A percentile compares a stretch with the other conserved stretches of the same genome.
Evolutionary conservation across 163 green algal genomes (phyloP).

Genomic region (Coccomyxa subellipsoidea): DNA sequence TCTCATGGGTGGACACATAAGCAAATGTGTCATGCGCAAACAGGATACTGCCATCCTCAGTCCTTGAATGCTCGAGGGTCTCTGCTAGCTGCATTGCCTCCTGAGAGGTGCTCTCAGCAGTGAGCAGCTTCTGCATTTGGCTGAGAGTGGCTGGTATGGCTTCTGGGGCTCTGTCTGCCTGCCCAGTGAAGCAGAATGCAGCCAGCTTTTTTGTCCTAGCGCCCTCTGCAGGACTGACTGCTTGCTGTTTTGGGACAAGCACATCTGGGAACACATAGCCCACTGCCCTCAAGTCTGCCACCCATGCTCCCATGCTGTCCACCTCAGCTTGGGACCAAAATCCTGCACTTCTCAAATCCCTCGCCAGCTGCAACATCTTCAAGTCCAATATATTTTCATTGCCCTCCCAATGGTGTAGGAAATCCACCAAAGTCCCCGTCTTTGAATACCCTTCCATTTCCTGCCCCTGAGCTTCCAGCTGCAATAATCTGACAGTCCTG

Average conservation of each 20-base stretch:
- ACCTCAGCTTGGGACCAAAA: background rate
- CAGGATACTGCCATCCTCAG: background rate
- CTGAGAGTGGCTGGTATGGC: background rate
- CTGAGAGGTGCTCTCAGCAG: background rate
- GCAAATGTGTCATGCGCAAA: background rate
- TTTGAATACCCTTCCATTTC: background rate
- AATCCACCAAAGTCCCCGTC: background rate
- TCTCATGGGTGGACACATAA: background rate
- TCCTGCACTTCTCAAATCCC: background rate
- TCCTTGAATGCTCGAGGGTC: background rate
- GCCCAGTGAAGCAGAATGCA: background rate
- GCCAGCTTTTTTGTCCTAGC: background rate
- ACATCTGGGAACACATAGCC: background rate
- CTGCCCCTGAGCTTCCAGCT: background rate
- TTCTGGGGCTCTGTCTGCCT: background rate
- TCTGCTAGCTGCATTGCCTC: background rate
- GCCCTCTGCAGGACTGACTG: background rate
- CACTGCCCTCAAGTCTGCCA: background rate
- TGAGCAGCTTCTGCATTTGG: background rate
- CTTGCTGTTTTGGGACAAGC: background rate
- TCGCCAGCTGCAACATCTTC: background rate
- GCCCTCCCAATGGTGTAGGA: background rate
- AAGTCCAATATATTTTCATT: background rate
- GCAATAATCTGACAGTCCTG: background rate
- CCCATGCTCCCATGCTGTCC: background rate